Base-by-base conservation (phyloP, 805 yeast genomes). In the Ogataea polymorpha region DNA sequence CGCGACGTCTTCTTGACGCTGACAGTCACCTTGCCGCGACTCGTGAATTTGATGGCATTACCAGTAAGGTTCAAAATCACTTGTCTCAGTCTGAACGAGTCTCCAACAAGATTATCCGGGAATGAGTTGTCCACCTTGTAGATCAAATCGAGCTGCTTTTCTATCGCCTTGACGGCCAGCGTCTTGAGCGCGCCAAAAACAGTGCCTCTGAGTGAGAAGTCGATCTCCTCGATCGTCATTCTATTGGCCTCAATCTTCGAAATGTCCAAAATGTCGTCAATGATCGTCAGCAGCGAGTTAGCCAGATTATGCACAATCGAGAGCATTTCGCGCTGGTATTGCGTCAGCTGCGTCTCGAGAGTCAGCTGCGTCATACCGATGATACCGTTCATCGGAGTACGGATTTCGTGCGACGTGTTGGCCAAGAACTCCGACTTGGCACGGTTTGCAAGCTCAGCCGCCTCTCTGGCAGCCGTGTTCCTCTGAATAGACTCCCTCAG, bases 361-460 rank as follows among this genome's bases (percentile, higher is more conserved):
- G 96, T 85, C 52, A 87, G 68, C 61, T 87, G 96, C 3, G 96
- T 87, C 91, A 87, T 87, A 58, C 95, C 95, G 54, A 87, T 83
- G 35, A 87, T 87, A 68, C 96, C 96, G 62, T 87, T 87, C 79
- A 87, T 82, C 15, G 96, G 96, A 2, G 96, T 87, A 61, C 96
- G 72, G 55, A 87, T 83, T 62, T 87, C 96, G 62, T 80, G 87
- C 5, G 91, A 84, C 75, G 85, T 87, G 57, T 87, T 87, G 34
- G 95, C 95, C 65, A 87, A 72, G 60, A 87, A 87, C 62, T 87
- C 96, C 8, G 95, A 86, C 62, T 87, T 87, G 4, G 96, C 88
- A 51, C 86, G 74, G 62, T 87, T 87, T 5, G 96, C 96, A 53
- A 86, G 70, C 58, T 87, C 96, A 27, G 96, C 96, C 26, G 96